These are phyloP conservation scores for Cordyceps militaris DNA, from an alignment of 2,329 filamentous ascomycete species.

Conservation along the genomic window DNA sequence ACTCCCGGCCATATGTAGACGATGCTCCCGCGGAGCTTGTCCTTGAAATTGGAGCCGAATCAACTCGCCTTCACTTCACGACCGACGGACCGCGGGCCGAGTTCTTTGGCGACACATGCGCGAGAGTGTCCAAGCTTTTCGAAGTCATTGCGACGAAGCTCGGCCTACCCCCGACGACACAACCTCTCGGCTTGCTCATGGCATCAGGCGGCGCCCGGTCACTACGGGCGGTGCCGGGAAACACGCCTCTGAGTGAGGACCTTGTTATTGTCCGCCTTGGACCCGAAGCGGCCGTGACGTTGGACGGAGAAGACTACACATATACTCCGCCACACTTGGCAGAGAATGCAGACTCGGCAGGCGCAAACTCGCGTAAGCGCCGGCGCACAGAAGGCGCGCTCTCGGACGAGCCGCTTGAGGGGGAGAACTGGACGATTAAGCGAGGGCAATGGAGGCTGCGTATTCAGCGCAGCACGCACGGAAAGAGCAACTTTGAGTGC, in stretches of 20 bases:
- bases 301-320: slow-evolving; percentile 49
- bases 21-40: slow-evolving; percentile 65
- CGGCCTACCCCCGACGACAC: slow-evolving; percentile 53
- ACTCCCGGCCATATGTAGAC: slow-evolving; percentile 82
- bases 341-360: slow-evolving; percentile 17
- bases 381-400: slow-evolving; percentile 30
- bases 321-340: slow-evolving; percentile 25
- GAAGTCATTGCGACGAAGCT: slow-evolving; percentile 78
- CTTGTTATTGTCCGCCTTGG: slow-evolving; percentile 59
- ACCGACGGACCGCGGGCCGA: slow-evolving; percentile 45
- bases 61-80: slow-evolving; percentile 48
- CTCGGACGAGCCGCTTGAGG: slow-evolving; percentile 15
- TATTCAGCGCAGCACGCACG: slow-evolving; percentile 47
- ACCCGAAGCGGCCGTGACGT: slow-evolving; percentile 47
- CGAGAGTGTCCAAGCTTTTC: slow-evolving; percentile 64
- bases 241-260: slow-evolving; percentile 63
- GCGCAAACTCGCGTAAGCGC: slow-evolving; percentile 35
- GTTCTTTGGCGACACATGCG: slow-evolving; percentile 65
- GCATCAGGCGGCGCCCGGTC: slow-evolving; percentile 53
- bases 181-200: slow-evolving; percentile 61
- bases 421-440: slow-evolving; percentile 52
- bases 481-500: slow-evolving; percentile 56
- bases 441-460: slow-evolving; percentile 66
- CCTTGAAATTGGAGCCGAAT: slow-evolving; percentile 68
- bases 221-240: slow-evolving; percentile 59